Evolutionary conservation across 495 filamentous ascomycete species (phyloP), one percentile per base, ranked within the genome.

Genomic region (Endocarpon pusillum): DNA sequence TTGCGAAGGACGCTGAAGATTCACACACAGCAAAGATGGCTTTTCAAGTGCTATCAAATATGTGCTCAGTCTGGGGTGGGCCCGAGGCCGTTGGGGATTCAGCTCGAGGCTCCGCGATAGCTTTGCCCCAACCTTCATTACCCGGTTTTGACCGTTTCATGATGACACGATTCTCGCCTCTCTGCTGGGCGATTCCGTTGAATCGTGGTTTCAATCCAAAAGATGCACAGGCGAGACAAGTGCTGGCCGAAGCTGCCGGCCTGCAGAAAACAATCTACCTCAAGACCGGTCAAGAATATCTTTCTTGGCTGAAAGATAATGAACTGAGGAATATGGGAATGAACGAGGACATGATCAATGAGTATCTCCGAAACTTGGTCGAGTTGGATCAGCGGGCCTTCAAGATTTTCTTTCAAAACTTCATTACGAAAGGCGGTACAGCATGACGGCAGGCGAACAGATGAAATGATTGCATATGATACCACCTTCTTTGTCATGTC

Each of bases 141-240:
- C 78, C 83, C 14, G 91, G 89, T n/a, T 96, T 99, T 49, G 83
- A 91, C 39, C 68, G 67, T 24, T 91, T 87, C 56, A 79, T 91
- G 58, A 79, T 94, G 34, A 64, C 73, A 18, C 70, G 77, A n/a
- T 87, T 97, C 56, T 82, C 91, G 12, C 69, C 81, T 0, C 58
- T 87, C 20, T 82, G 79, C 49, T 97, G 89, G 86, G 74, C 74
- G 4, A 72, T 96, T 1, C 69, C 87, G 1, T 68, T 67, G 9
- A 75, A 78, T 8, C 58, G 73, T 3, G 68, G 69, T 10, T 94
- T 96, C 62, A 76, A 75, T 43, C 64, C 81, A 1, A 71, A 72
- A 42, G 91, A 99, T 51, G 80, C 84, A 10, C 81, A 89, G 51
- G 73, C 78, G 14, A 79, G 77, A 45, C 73, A 81, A 42, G 80